Base-by-base conservation (phyloP, 495 filamentous ascomycete species). In the Xylaria scruposa region DNA sequence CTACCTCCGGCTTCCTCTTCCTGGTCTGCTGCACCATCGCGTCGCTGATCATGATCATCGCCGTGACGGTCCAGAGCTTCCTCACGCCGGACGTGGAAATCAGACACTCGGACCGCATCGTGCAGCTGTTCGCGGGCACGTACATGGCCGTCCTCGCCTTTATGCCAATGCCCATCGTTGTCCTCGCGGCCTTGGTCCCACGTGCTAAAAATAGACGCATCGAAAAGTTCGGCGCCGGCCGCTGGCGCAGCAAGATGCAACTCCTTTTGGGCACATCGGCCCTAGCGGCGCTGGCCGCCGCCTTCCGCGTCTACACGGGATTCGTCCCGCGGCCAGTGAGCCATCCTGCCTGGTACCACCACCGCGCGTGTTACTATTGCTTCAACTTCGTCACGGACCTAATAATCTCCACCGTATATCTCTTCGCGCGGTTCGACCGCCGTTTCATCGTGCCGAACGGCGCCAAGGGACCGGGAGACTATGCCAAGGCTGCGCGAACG, bases 311-410 rank as follows among this genome's bases (percentile, higher is more conserved):
- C 44, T 92, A 84, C 1, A 88, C 84, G 0, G 82, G 74, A 42
- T 94, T 87, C 81, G 81, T 85, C 59, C 78, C 85, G 0, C 83
- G 88, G 7, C 91, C 90, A 0, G 58, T 74, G 12, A 78, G 64
- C 7, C 47, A 91, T 44, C 91, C 92, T 13, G 85, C 89, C 3
- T 91, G 89, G 85, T 96, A 91, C 72, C 86, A 91, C 72, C 82
- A 78, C 71, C 91, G 91, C 74, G 86, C 89, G 3, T 88, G 87
- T 75, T 97, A 96, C 81, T 97, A 94, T 80, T 76, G 89, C 74
- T 94, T 97, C 84, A 89, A 91, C 77, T 94, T 94, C 73, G 82
- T 80, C 0, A 82, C 94, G 15, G 95, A 98, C 80, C 79, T 94
- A 33, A 26, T 90, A 4, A 88, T 95, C 15, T 86, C 95, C 2